A percentile compares a stretch with the other conserved stretches of the same genome.
Evolutionary conservation across 1,284 basidiomycete genomes (phyloP).

Genomic region (Neotropicomus parvogracilis): DNA sequence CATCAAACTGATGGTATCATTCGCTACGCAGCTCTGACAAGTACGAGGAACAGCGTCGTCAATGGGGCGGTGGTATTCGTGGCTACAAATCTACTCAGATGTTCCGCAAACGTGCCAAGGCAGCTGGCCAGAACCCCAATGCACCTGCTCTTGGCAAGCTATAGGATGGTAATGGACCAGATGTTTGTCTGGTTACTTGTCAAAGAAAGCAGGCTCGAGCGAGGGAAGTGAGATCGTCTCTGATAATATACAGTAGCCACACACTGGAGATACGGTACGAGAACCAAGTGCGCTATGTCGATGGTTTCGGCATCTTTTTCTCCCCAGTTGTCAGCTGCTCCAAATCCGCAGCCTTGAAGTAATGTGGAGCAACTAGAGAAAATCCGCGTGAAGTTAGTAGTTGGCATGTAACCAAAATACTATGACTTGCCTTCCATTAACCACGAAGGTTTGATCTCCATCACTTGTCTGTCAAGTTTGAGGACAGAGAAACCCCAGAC

Average conservation of each 20-base stretch:
- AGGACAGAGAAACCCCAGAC: neutral
- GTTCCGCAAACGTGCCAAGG: conserved; percentile 94
- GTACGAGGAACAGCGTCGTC: conserved; percentile 86
- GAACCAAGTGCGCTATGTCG: conserved; percentile 8
- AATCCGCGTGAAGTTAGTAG: conserved; percentile 4
- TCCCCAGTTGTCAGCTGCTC: conserved; percentile 80
- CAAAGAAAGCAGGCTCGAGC: no score
- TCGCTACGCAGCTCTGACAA: conserved; percentile 75
- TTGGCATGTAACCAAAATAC: neutral
- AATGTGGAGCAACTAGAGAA: conserved; percentile 81
- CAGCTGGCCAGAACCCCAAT: conserved; percentile 63
- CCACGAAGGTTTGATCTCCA: conserved; percentile 97
- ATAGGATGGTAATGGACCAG: no score
- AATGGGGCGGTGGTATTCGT: conserved; percentile 96
- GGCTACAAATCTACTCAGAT: conserved; percentile 91
- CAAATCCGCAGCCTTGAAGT: conserved; percentile 86
- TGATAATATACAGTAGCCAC: no score
- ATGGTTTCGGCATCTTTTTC: conserved; percentile 83
- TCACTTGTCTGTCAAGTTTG: conserved; percentile 74
- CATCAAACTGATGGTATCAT: conserved; percentile 6
- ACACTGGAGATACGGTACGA: no score
- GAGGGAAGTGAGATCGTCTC: no score
- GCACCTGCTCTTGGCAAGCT: conserved; percentile 55
- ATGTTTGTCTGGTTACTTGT: no score
- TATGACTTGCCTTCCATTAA: conserved; percentile 74